A percentile compares a stretch with the other conserved stretches of the same genome.
Conservation (phyloP, 164 flowering plant species). For the Cinnamomum chago region DNA sequence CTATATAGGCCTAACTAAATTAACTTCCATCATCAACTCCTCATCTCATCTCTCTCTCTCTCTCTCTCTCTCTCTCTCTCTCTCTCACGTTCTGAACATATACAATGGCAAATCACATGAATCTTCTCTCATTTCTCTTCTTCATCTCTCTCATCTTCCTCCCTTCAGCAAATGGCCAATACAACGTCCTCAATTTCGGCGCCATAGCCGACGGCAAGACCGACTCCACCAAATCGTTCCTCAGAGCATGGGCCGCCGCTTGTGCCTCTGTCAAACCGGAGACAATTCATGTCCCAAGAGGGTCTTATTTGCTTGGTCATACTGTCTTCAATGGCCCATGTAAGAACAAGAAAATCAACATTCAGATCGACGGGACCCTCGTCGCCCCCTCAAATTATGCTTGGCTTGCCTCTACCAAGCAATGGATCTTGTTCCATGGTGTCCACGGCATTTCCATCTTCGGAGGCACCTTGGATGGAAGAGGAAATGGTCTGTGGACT, state of each 20-base stretch:
- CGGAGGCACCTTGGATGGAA: slow-evolving; percentile 24
- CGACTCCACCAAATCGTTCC: slow-evolving; percentile 17
- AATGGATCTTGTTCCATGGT: slow-evolving; percentile 20
- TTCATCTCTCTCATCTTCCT: background rate
- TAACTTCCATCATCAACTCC: slow-evolving; percentile 2
- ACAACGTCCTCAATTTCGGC: slow-evolving; percentile 18
- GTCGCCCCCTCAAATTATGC: slow-evolving; percentile 19
- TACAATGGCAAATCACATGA: slow-evolving; percentile 3
- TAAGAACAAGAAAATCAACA: slow-evolving; percentile 3
- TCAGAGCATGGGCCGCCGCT: slow-evolving; percentile 24
- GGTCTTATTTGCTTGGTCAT: slow-evolving; percentile 20
- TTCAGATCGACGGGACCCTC: slow-evolving; percentile 23
- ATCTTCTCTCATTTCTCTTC: slow-evolving; percentile 1
- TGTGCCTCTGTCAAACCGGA: slow-evolving; percentile 19
- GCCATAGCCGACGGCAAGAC: slow-evolving; percentile 21
- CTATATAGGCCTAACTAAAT: background rate
- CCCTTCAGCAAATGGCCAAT: slow-evolving; percentile 12
- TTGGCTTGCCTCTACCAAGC: slow-evolving; percentile 2
- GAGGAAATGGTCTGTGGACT: slow-evolving; percentile 20
- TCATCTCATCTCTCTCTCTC: background rate
- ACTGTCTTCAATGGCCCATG: slow-evolving; percentile 26
- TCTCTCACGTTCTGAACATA: background rate
- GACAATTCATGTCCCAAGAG: slow-evolving; percentile 22
- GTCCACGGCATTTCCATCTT: slow-evolving; percentile 19
- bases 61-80: slow-evolving; percentile 11